A percentile compares a stretch with the other conserved stretches of the same genome.
These are phyloP conservation scores for Magnolia sinica DNA, from an alignment of 164 flowering plant species.

Conservation along the genomic window DNA sequence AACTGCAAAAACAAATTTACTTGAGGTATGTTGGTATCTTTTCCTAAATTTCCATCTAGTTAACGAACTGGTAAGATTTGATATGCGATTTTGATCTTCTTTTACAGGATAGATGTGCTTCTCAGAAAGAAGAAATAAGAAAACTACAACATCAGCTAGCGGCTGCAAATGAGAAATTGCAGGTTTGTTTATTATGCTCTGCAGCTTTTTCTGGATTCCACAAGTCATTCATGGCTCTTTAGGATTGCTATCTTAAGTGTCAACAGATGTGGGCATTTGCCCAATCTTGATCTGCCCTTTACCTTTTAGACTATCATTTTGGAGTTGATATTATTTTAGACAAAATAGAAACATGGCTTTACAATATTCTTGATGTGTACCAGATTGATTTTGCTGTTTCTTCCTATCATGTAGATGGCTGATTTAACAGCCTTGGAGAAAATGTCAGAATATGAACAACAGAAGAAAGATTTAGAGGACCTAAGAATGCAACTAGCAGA, in stretches of 20 bases:
- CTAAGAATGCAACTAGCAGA: conserved; percentile 58
- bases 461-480: conserved; percentile 45
- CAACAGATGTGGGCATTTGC: too few relatives aligned
- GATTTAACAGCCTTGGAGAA: conserved; percentile 57
- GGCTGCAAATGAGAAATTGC: conserved; percentile 56
- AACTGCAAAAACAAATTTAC: conserved; percentile 37
- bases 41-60: background rate
- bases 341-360: too few relatives aligned
- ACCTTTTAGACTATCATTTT: too few relatives aligned
- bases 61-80: background rate
- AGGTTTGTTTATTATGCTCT: conserved; percentile 34
- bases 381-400: background rate
- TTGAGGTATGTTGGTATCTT: conserved; percentile 52
- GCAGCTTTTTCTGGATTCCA: background rate
- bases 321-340: too few relatives aligned
- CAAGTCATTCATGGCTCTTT: too few relatives aligned
- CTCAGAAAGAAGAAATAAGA: conserved; percentile 51
- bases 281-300: too few relatives aligned
- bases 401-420: conserved; percentile 36
- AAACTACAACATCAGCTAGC: conserved; percentile 53
- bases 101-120: conserved; percentile 55
- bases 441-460: conserved; percentile 55
- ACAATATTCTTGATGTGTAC: background rate
- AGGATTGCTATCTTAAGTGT: too few relatives aligned
- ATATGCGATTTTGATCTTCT: background rate